A percentile compares a stretch with the other conserved stretches of the same genome.
These are phyloP conservation scores for Oryza punctata DNA, from an alignment of 176 grass and related monocot species.

Conservation along the genomic window DNA sequence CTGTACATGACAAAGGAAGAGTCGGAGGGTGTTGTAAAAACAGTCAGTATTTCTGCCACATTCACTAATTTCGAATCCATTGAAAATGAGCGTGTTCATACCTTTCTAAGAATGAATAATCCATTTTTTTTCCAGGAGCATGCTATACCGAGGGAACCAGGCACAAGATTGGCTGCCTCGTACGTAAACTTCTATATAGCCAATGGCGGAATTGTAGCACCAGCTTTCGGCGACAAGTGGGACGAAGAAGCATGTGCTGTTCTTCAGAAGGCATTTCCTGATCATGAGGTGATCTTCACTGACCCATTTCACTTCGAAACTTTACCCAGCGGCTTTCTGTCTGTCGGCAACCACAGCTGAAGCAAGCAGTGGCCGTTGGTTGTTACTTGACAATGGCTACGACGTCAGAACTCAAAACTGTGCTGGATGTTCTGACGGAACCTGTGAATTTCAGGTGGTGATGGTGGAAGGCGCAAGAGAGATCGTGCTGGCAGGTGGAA, in stretches of 20 bases:
- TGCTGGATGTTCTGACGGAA: neutral
- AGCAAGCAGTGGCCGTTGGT: neutral
- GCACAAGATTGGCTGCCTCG: constrained; percentile 76
- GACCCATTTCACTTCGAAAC: neutral
- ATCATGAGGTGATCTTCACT: constrained; percentile 50
- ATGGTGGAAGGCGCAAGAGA: constrained; percentile 83
- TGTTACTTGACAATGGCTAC: neutral
- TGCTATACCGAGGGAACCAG: constrained; percentile 58
- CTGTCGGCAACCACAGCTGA: neutral
- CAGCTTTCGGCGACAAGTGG: constrained; percentile 72
- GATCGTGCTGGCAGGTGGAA: constrained; percentile 86
- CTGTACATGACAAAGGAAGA: constrained; percentile 89
- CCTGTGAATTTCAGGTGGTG: constrained; percentile 54
- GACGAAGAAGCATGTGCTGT: constrained; percentile 56
- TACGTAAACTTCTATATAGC: constrained; percentile 94
- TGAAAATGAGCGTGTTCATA: neutral
- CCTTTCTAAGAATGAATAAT: neutral
- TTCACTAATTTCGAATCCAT: neutral
- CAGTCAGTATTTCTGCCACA: constrained; percentile 36
- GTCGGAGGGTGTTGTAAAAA: constrained; percentile 50
- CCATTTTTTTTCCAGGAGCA: constrained; percentile 50
- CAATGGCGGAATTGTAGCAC: constrained; percentile 72
- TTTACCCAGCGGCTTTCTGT: neutral
- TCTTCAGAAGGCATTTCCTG: constrained; percentile 67
- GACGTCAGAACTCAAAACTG: too few species aligned